Percentiles rank a stretch among this genome's conserved stretches.
Conservation (phyloP, 306 rosid genomes). For the Boehmeria nivea region DNA sequence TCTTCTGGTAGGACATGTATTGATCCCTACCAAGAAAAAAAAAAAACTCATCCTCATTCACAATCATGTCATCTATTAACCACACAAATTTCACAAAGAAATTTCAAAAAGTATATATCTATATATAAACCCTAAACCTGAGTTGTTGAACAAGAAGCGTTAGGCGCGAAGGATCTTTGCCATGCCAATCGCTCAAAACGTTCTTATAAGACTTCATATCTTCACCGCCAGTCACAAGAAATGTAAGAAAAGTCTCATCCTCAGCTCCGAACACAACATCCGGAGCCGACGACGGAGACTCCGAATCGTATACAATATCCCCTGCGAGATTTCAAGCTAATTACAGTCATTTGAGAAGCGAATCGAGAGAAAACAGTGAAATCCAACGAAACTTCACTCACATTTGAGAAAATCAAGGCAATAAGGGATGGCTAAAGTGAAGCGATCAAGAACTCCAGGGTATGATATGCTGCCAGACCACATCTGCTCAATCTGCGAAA, state of each 20-base stretch:
- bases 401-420: conserved; percentile 86
- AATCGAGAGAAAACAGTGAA: neutral
- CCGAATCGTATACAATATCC: conserved; percentile 59
- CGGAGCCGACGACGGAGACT: conserved; percentile 63
- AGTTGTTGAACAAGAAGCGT: conserved; percentile 59
- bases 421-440: conserved; percentile 72
- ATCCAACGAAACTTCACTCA: conserved; percentile 22
- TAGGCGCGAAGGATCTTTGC: conserved; percentile 67
- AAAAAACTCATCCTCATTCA: conserved; percentile 4
- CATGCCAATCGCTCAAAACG: conserved; percentile 57
- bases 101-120: too few relatives aligned
- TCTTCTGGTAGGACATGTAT: conserved; percentile 54
- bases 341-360: neutral
- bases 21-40: conserved; percentile 54
- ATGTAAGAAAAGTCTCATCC: conserved; percentile 65
- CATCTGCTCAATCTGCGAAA: conserved; percentile 67
- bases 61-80: conserved; percentile 2
- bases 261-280: conserved; percentile 80
- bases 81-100: neutral
- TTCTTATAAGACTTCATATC: conserved; percentile 21
- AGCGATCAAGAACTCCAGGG: conserved; percentile 60
- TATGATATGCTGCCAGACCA: conserved; percentile 72
- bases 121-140: conserved; percentile 33
- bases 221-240: conserved; percentile 38
- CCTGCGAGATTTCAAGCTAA: conserved; percentile 40